A percentile compares a stretch with the other conserved stretches of the same genome.
Conservation (phyloP, 2,329 filamentous ascomycete species). For the Fusarium begoniae region DNA sequence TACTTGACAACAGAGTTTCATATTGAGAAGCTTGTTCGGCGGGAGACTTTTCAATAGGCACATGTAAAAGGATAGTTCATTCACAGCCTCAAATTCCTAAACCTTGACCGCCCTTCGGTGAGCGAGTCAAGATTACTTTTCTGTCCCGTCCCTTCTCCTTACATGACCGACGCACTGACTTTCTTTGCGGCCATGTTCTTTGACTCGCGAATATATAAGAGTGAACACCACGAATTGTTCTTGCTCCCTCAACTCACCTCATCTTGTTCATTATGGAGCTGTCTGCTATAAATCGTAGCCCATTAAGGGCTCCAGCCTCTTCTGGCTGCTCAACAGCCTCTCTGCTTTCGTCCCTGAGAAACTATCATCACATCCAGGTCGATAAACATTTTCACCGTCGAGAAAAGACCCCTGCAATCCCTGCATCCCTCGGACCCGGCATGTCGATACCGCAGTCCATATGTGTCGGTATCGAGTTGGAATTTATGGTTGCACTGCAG, state of each 20-base stretch:
- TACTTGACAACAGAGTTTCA: not conserved
- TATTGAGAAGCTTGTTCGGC: not conserved
- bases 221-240: slow-evolving; percentile 10
- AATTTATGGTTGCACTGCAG: slow-evolving; percentile 40
- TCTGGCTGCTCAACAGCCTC: slow-evolving; percentile 16
- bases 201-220: not conserved
- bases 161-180: not conserved
- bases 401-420: not conserved
- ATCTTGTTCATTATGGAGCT: slow-evolving; percentile 26
- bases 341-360: slow-evolving; percentile 1
- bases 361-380: not conserved
- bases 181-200: not conserved
- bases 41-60: slow-evolving; percentile 2
- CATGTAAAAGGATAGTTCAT: not conserved
- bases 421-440: not conserved
- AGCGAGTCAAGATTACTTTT: slow-evolving; percentile 7
- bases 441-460: slow-evolving; percentile 20
- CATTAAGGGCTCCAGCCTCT: slow-evolving; percentile 8
- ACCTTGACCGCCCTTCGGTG: slow-evolving; percentile 22
- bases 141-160: not conserved
- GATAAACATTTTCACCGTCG: not conserved
- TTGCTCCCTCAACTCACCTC: not conserved
- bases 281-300: slow-evolving; percentile 24
- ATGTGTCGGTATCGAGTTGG: slow-evolving; percentile 41
- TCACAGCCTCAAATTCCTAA: slow-evolving; percentile 4